Percentiles rank a stretch among this genome's conserved stretches.
Evolutionary conservation across 306 rosid species (phyloP).

Genomic region (Clitoria ternatea): DNA sequence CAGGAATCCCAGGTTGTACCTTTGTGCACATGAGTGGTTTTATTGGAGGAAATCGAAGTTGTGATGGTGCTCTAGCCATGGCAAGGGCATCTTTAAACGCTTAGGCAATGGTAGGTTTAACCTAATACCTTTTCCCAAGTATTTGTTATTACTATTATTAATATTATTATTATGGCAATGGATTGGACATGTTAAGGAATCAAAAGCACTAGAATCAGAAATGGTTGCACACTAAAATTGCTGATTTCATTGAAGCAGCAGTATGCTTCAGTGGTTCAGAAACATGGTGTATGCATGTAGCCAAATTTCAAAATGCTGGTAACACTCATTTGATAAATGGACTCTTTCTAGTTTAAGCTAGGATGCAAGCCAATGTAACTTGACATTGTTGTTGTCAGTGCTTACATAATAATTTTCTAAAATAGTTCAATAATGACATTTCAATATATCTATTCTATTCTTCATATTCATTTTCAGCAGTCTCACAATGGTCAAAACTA

Average conservation of each 20-base stretch:
- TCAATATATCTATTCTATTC: conserved; percentile 18
- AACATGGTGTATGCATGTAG: neutral
- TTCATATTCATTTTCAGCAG: conserved; percentile 20
- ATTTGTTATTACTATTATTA: neutral
- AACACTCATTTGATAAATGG: neutral
- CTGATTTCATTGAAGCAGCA: conserved; percentile 14
- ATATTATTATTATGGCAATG: too few species aligned
- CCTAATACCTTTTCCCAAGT: neutral
- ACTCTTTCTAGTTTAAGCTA: conserved; percentile 3
- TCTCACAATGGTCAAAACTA: conserved; percentile 50
- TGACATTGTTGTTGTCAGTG: conserved; percentile 3
- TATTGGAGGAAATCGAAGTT: conserved; percentile 53
- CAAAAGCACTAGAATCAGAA: neutral
- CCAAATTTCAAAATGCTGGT: conserved; percentile 12
- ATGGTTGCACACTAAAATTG: conserved; percentile 7
- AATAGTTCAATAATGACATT: conserved; percentile 27
- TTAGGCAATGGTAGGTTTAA: conserved; percentile 21
- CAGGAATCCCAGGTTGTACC: conserved; percentile 47
- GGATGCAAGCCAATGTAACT: conserved; percentile 14
- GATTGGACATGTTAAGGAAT: neutral
- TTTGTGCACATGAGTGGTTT: conserved; percentile 65
- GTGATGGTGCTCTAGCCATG: conserved; percentile 54
- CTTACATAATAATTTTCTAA: conserved; percentile 24
- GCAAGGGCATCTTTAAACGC: conserved; percentile 45
- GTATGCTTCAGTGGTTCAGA: conserved; percentile 5